phyloP scores from a whole-genome alignment of 257 asterid species.

The Echites panduratus region DNA sequence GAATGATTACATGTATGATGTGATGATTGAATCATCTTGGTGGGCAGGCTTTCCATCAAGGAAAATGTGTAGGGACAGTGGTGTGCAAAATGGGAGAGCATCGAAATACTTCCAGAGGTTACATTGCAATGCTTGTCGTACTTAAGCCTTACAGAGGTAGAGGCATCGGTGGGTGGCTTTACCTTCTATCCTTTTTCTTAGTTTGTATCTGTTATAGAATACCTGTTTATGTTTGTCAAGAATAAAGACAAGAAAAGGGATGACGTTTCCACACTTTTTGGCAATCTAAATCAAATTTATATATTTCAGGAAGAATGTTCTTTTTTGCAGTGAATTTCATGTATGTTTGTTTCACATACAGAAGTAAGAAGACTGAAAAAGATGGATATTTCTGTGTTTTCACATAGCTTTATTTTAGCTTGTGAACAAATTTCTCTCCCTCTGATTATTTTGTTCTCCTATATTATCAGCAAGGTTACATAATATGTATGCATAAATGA shows the following conservation, averaged over 20 bases:
- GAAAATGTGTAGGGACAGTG: conserved; percentile 86
- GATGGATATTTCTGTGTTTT: background rate
- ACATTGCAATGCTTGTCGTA: conserved; percentile 96
- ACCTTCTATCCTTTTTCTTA: background rate
- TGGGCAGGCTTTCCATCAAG: conserved; percentile 71
- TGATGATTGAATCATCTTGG: conserved; percentile 1
- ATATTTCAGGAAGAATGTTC: background rate
- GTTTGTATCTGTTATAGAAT: background rate
- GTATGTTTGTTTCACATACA: too few species aligned
- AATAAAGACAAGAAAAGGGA: background rate
- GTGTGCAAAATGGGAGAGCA: conserved; percentile 99
- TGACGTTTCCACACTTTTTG: background rate
- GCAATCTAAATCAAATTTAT: background rate
- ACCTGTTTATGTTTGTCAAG: background rate
- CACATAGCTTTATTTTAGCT: background rate
- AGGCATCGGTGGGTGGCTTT: conserved; percentile 60
- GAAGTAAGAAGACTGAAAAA: background rate
- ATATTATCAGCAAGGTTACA: background rate
- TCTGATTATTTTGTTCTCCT: background rate
- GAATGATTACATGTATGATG: background rate
- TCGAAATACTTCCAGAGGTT: conserved; percentile 79
- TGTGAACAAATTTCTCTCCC: background rate
- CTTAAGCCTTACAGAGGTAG: conserved; percentile 75
- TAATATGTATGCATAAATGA: background rate
- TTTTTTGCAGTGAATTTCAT: background rate